phyloP scores from a whole-genome alignment of 2,329 filamentous ascomycete species.

The Purpureocillium lavendulum region DNA sequence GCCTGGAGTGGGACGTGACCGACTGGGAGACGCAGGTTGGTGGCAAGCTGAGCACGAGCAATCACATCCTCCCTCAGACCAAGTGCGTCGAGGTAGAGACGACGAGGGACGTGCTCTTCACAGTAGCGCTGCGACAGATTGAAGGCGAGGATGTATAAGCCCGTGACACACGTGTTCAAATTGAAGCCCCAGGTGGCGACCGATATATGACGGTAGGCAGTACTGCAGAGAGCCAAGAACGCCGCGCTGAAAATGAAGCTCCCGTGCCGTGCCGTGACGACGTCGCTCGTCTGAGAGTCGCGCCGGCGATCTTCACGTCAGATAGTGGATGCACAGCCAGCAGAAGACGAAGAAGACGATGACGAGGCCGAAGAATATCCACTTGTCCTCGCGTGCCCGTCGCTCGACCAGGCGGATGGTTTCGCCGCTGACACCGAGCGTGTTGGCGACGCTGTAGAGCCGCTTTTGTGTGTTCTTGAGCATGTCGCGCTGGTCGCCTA shows the following conservation, averaged over 20 bases:
- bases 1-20: constrained; percentile 84
- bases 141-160: constrained; percentile 24
- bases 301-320: constrained; percentile 38
- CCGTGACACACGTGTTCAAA: neutral
- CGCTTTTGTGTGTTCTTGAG: constrained; percentile 88
- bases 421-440: constrained; percentile 84
- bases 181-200: neutral
- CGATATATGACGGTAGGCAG: neutral
- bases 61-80: constrained; percentile 56
- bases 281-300: constrained; percentile 2
- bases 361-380: constrained; percentile 89
- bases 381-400: constrained; percentile 89
- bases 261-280: neutral
- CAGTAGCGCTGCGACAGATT: constrained; percentile 50
- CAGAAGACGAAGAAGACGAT: constrained; percentile 85
- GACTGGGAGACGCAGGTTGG: constrained; percentile 75
- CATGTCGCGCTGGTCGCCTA: constrained; percentile 86
- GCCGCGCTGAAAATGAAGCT: constrained; percentile 6
- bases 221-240: constrained; percentile 1
- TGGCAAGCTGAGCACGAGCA: constrained; percentile 69
- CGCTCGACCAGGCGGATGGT: constrained; percentile 96
- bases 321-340: constrained; percentile 79
- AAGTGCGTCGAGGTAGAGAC: constrained; percentile 55
- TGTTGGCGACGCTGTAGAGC: constrained; percentile 89
- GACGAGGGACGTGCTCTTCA: constrained; percentile 62